phyloP scores from a whole-genome alignment of 305 asterid species.

The Fraxinus sp. region DNA sequence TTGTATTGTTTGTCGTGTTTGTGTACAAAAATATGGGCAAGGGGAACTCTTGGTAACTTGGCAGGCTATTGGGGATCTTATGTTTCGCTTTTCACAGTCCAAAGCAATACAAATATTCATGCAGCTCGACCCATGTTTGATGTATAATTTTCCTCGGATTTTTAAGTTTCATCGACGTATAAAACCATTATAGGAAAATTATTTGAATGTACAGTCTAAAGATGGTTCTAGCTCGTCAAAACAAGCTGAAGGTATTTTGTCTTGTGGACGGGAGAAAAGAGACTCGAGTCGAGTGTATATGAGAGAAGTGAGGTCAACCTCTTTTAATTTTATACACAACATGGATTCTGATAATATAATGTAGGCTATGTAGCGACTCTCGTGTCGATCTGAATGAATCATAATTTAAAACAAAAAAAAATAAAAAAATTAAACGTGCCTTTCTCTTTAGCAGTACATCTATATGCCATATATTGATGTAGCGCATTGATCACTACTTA shows the following conservation, averaged over 20 bases:
- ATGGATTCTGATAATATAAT: not conserved
- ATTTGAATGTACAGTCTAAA: constrained; percentile 74
- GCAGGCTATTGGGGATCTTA: not conserved
- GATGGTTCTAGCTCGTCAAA: constrained; percentile 74
- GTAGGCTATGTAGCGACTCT: not conserved
- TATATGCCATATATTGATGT: not conserved
- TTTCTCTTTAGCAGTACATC: not conserved
- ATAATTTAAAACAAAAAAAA: not conserved
- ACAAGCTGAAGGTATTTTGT: constrained; percentile 62
- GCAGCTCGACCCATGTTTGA: not conserved
- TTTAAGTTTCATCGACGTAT: not conserved
- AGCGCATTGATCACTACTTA: not conserved
- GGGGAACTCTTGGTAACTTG: not conserved
- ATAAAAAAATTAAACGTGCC: not conserved
- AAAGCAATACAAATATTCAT: not conserved
- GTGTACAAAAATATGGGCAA: not conserved
- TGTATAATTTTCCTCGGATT: not conserved
- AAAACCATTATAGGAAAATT: constrained; percentile 50
- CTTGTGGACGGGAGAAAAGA: not conserved
- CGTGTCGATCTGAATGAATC: not conserved
- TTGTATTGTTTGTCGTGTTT: not conserved
- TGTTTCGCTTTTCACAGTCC: not conserved
- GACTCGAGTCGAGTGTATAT: not conserved
- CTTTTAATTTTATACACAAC: not conserved
- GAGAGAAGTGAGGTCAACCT: not conserved